Base-by-base conservation (phyloP, 768 basidiomycete species). In the Candolleomyces aberdarensis region DNA sequence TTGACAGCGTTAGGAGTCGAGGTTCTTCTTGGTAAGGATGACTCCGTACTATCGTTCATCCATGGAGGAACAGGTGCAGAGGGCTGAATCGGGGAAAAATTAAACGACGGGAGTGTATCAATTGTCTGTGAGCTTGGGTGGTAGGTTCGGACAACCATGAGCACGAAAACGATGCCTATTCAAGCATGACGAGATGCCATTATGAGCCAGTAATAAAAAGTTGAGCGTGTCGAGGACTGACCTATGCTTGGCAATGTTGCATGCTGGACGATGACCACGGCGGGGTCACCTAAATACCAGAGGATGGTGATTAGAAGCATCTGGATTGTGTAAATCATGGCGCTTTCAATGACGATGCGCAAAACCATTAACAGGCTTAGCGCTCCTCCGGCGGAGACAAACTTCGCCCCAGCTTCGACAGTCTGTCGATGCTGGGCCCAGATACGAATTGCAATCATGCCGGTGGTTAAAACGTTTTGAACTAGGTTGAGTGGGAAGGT, bases 301-400 rank as follows among this genome's bases (percentile, higher is more conserved):
- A 67, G 51, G 19, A 67, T 63, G 36, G 63, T 61, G 43, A 62
- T 40, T 8, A 65, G 31, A 26, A 65, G 31, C n/a, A 63, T 36
- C 40, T 65, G 54, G 14, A 63, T 13, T 19, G 56, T 62, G n/a
- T 63, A 67, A 5, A 67, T 59, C 57, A 57, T 56, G 10, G 64
- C 66, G 47, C 64, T 65, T 29, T 65, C 66, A 19, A 65, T 43
- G 13, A 65, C 17, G 43, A 67, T 62, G 5, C 62, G 62, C 20
- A 66, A 39, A 14, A 67, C 56, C 11, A 59, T 57, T 9, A 64
- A 50, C 20, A 67, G 61, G 41, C 61, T 66, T 7, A 57, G 57
- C 52, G 43, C 41, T 51, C 14, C 56, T 26, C 17, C 46, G 4
- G 32, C 58, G 36, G 29, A 47, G 32, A 19, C 60, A 48, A 9